Conservation (phyloP, 345 rosid genomes). For the Reutealis trisperma region DNA sequence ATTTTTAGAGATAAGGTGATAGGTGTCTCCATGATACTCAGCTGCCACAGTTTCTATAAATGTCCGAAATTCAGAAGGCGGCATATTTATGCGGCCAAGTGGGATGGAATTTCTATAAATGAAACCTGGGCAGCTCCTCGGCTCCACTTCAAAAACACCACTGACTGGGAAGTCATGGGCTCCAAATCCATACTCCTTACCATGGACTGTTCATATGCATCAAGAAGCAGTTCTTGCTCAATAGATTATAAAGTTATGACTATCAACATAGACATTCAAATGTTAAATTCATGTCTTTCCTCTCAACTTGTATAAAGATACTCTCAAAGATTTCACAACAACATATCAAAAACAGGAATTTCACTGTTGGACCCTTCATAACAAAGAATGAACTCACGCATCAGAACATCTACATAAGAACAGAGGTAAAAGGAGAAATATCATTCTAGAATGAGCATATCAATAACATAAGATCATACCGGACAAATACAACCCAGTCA, state of each 20-base stretch:
- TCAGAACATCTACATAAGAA: not conserved
- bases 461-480: not conserved
- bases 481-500: not conserved
- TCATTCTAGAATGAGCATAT: not conserved
- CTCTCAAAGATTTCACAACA: not conserved
- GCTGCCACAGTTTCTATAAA: slow-evolving; percentile 65
- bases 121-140: slow-evolving; percentile 69
- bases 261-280: not conserved
- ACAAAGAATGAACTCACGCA: not conserved
- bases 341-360: not conserved
- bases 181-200: slow-evolving; percentile 80
- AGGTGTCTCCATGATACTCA: slow-evolving; percentile 82
- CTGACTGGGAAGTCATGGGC: slow-evolving; percentile 76
- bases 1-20: slow-evolving; percentile 73
- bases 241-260: not conserved
- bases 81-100: slow-evolving; percentile 49
- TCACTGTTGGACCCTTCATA: not conserved
- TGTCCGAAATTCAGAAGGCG: slow-evolving; percentile 48
- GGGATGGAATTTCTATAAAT: slow-evolving; percentile 55
- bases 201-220: slow-evolving; percentile 52
- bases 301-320: not conserved
- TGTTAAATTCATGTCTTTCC: not conserved
- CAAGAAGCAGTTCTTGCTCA: not conserved
- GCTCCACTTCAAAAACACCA: slow-evolving; percentile 85
- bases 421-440: not conserved